Evolutionary conservation across 371 early-diverging fungal genomes (phyloP), one percentile per base, ranked within the genome.

Genomic region (Rhizomucor miehei): DNA sequence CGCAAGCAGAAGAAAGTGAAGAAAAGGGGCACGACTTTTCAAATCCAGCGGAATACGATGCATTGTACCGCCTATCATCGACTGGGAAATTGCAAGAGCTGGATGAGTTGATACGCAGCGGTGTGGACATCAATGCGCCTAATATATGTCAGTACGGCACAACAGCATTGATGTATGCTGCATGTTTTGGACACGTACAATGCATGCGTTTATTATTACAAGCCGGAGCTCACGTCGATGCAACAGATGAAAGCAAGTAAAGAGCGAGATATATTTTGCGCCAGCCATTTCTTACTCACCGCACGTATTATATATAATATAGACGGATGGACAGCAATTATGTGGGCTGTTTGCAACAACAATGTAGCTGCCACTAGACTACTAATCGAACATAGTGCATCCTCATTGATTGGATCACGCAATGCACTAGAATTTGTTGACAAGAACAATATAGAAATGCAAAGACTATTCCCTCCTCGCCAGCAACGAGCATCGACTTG

Each of bases 281-380:
- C 19, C 43, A 16, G 19, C 14, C 43, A 43, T 43, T n/a, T n/a
- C 43, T 36, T 34, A 14, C 25, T 44, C 16, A 44, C 8, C 19
- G 13, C 16, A 49, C 25, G 38, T 23, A 13, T 36, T 36, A 37
- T 44, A 17, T 2, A n/a, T 25, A 43, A 1, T 45, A 21, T 51
- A 85, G 90, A 82, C 51, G 97, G 97, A 9, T 97, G 97, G 97
- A 91, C 95, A 6, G 86, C 94, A 8, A 75, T 95, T 12, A 86
- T 94, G 80, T 97, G 97, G 97, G 95, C 97, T 0, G 88, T 88
- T 38, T 87, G 88, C 45, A 95, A 92, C 73, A 87, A 87, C 51
- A 87, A 92, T 69, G 76, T 80, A 43, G 67, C 71, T n/a, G 75
- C 88, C 23, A 91, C 89, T 16, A 29, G 29, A 5, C 29, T 29